A percentile compares a stretch with the other conserved stretches of the same genome.
phyloP scores from a whole-genome alignment of 352 stramenopile species.

The Pythium sukuiense region DNA sequence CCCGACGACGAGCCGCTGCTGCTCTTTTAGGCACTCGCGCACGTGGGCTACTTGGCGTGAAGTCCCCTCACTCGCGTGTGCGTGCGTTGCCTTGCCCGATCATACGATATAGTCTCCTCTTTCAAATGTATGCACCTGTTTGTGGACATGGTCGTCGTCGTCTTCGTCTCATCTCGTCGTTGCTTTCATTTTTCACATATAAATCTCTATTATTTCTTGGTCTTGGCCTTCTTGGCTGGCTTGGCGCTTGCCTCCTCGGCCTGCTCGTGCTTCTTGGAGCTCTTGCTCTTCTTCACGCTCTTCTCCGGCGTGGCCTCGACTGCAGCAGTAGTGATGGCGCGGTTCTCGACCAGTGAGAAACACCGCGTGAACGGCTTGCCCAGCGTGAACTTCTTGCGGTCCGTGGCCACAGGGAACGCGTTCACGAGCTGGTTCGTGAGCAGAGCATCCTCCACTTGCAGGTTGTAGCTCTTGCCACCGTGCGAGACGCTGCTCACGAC shows the following conservation, averaged over 20 bases:
- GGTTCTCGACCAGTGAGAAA: constrained; percentile 70
- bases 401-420: constrained; percentile 53
- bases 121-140: constrained; percentile 1
- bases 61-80: constrained; percentile 16
- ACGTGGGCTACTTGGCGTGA: neutral
- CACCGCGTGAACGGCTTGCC: constrained; percentile 74
- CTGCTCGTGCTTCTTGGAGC: constrained; percentile 59
- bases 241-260: constrained; percentile 35
- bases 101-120: constrained; percentile 1
- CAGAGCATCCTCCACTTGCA: constrained; percentile 60
- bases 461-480: constrained; percentile 50
- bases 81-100: neutral
- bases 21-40: constrained; percentile 59
- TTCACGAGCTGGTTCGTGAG: constrained; percentile 80
- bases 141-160: neutral
- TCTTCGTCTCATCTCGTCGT: neutral
- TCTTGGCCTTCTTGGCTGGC: constrained; percentile 33
- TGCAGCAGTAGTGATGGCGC: constrained; percentile 4
- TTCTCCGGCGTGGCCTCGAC: constrained; percentile 21
- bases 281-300: constrained; percentile 40
- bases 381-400: constrained; percentile 64
- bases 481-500: constrained; percentile 45
- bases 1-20: constrained; percentile 62
- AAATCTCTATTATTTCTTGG: constrained; percentile 25
- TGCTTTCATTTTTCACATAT: constrained; percentile 1